Base-by-base conservation (phyloP, 345 rosid species). In the Aquilaria sinensis region DNA sequence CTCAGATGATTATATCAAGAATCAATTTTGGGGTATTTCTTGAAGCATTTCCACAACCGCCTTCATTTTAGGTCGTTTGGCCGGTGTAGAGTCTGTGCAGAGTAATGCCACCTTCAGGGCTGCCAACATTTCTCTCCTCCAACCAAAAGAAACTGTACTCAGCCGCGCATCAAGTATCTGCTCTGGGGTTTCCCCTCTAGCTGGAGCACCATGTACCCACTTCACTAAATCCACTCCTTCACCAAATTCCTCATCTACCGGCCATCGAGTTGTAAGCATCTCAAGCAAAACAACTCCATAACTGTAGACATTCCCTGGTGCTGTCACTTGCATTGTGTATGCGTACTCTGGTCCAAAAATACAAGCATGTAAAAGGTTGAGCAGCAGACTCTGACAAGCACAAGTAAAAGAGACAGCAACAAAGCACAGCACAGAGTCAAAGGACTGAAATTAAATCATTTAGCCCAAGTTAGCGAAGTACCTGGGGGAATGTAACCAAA, bases 101-200 rank as follows among this genome's bases (percentile, higher is more conserved):
- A 84, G 74, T 57, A 95, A 72, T 47, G 97, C 99, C 34, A 95
- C 76, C 77, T 89, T 89, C 67, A 95, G 81, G 68, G 95, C 96
- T n/a, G 88, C 87, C 64, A 94, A 89, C 99, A 94, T 94, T 70
- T 94, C 97, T 75, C 77, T 85, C 74, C 99, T 81, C 99, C 97
- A 94, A 15, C 78, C 81, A 57, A 90, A 94, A 43, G 96, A 90
- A 33, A 95, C 88, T 0, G 83, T 83, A 73, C 87, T 84, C 65
- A 91, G 93, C 83, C 74, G 83, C 2, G 92, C 84, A 33, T 95
- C 99, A 6, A 95, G 82, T 72, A 85, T 85, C 69, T 85, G 87
- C 70, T 75, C 96, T 0, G 93, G 83, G 11, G 86, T 82, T 56
- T 83, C 96, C n/a, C 96, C 96, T 76, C 91, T 80, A 3, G 76